Conservation (phyloP, 208 protist species). For the Crithidia acanthocephali region DNA sequence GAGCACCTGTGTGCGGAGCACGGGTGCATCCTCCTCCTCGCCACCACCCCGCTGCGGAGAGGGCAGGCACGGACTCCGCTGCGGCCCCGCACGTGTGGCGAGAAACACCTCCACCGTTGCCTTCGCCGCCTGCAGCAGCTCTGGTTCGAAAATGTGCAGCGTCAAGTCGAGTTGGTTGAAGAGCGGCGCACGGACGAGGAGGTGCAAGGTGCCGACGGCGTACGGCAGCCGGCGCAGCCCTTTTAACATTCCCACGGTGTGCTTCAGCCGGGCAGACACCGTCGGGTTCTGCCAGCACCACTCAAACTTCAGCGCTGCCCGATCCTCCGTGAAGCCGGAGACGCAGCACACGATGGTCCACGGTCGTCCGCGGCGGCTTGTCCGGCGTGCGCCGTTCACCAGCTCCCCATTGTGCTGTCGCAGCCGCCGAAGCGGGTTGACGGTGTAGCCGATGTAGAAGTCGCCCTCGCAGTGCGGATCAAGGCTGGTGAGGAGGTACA, state of each 20-base stretch:
- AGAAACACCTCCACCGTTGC: conserved; percentile 33
- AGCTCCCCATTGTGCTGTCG: conserved; percentile 96
- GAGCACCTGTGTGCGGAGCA: neutral
- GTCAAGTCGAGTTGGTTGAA: conserved; percentile 76
- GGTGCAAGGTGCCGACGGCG: conserved; percentile 66
- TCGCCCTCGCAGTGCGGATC: conserved; percentile 59
- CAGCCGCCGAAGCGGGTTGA: conserved; percentile 90
- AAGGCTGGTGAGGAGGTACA: conserved; percentile 90
- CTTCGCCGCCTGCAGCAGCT: conserved; percentile 37
- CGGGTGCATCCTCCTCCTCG: neutral
- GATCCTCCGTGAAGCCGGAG: conserved; percentile 92
- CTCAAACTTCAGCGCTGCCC: conserved; percentile 94
- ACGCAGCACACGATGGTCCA: conserved; percentile 93
- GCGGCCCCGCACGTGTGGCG: neutral
- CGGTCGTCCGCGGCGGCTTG: conserved; percentile 77
- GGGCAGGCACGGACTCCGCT: neutral
- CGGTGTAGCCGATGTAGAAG: conserved; percentile 96
- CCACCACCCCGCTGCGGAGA: neutral
- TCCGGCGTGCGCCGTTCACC: conserved; percentile 87
- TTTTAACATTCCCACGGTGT: conserved; percentile 32
- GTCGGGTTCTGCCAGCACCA: conserved; percentile 95
- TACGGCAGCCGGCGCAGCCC: conserved; percentile 57
- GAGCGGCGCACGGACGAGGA: conserved; percentile 55
- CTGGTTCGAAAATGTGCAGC: conserved; percentile 74
- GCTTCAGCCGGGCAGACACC: conserved; percentile 58